A percentile compares a stretch with the other conserved stretches of the same genome.
Conservation (phyloP, 2,329 filamentous ascomycete genomes). For the Septoria linicola region DNA sequence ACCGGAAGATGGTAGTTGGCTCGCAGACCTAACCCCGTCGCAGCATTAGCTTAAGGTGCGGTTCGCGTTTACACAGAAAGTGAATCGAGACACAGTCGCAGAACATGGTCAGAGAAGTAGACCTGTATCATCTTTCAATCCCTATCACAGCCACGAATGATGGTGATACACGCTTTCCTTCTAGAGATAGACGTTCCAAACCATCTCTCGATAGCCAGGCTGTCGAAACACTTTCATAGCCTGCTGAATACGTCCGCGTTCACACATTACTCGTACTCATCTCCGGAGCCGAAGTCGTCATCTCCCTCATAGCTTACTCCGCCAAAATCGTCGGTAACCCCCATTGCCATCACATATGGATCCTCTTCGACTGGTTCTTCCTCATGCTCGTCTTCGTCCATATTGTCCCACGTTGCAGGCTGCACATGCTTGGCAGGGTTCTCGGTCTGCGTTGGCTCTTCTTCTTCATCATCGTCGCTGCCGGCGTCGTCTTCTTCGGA, state of each 20-base stretch:
- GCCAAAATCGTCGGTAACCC: slow-evolving; percentile 20
- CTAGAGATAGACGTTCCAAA: too few species aligned
- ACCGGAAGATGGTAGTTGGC: background rate
- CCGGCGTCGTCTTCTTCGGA: slow-evolving; percentile 8
- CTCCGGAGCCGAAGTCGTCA: slow-evolving; percentile 15
- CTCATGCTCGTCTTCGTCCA: slow-evolving; percentile 20
- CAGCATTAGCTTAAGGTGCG: too few species aligned
- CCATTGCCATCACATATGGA: slow-evolving; percentile 6
- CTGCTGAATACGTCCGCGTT: too few species aligned
- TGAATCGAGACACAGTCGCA: too few species aligned
- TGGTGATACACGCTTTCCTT: too few species aligned
- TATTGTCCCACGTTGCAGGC: slow-evolving; percentile 10
- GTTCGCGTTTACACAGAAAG: too few species aligned
- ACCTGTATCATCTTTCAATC: too few species aligned
- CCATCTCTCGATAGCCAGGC: too few species aligned
- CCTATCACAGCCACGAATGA: too few species aligned
- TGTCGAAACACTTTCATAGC: too few species aligned
- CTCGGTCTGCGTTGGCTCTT: slow-evolving; percentile 8
- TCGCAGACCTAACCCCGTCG: background rate
- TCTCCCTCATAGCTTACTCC: slow-evolving; percentile 6
- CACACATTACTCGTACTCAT: slow-evolving; percentile 16
- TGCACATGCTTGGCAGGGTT: slow-evolving; percentile 15
- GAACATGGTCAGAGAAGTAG: too few species aligned
- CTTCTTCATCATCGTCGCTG: slow-evolving; percentile 9
- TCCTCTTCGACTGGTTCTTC: slow-evolving; percentile 24